These are phyloP conservation scores for Lentinus brumalis DNA, from an alignment of 768 basidiomycete species.

Conservation along the genomic window DNA sequence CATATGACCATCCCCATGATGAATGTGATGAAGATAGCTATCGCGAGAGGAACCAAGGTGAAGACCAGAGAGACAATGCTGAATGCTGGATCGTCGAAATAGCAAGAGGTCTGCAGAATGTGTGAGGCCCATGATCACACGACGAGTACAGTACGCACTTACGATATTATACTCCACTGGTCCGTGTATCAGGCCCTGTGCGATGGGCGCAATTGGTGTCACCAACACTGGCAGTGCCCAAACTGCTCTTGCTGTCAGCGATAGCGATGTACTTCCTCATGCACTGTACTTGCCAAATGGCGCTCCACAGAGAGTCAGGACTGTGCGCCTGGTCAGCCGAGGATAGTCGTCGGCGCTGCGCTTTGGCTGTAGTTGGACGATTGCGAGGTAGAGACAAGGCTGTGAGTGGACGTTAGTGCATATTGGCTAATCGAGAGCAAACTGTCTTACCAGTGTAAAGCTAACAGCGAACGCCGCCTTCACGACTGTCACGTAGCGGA, in stretches of 20 bases:
- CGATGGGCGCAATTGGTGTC: constrained; percentile 11
- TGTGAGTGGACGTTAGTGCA: neutral
- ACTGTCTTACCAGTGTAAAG: constrained; percentile 22
- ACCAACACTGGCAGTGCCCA: constrained; percentile 26
- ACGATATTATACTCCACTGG: constrained; percentile 6
- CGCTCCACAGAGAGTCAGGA: constrained; percentile 12
- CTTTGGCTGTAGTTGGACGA: constrained; percentile 9
- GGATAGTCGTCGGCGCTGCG: constrained; percentile 17
- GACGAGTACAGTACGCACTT: neutral
- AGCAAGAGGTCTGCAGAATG: constrained; percentile 17
- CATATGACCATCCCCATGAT: constrained; percentile 15
- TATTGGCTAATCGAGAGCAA: neutral
- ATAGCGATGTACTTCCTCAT: neutral
- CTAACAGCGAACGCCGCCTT: constrained; percentile 26
- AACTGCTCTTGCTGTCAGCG: constrained; percentile 2
- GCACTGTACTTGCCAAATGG: constrained; percentile 20
- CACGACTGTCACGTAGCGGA: constrained; percentile 24
- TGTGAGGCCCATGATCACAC: neutral
- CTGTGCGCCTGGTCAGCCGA: constrained; percentile 15
- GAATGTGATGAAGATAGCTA: constrained; percentile 17
- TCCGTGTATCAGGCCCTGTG: neutral
- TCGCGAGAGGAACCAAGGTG: constrained; percentile 16
- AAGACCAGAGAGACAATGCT: constrained; percentile 21
- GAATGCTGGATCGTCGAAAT: constrained; percentile 16
- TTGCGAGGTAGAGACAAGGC: constrained; percentile 22